Conservation (phyloP, 768 basidiomycete species). For the Tylopilus sp. region DNA sequence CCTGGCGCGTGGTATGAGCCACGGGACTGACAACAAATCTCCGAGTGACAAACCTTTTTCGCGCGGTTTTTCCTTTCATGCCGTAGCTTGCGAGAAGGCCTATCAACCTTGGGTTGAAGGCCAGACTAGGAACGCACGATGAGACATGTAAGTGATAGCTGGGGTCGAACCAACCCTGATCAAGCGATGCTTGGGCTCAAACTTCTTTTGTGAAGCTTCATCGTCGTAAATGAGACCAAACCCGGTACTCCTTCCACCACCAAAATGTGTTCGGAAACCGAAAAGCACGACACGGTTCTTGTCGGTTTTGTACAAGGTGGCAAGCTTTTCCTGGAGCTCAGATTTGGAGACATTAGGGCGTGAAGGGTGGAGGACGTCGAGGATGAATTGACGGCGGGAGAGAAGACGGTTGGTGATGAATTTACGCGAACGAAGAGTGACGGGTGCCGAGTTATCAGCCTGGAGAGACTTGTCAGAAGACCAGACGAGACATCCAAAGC, state of each 20-base stretch:
- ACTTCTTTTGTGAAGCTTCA: slow-evolving; percentile 91
- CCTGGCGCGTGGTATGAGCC: slow-evolving; percentile 42
- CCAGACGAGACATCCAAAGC: slow-evolving; percentile 20
- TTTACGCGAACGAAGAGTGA: slow-evolving; percentile 97
- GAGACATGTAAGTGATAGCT: neutral
- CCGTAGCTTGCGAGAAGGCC: slow-evolving; percentile 93
- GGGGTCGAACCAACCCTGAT: slow-evolving; percentile 67
- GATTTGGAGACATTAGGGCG: slow-evolving; percentile 91
- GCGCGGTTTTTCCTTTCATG: slow-evolving; percentile 99
- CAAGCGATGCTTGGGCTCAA: slow-evolving; percentile 94
- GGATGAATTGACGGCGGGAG: slow-evolving; percentile 91
- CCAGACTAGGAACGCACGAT: slow-evolving; percentile 49
- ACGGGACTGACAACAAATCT: neutral
- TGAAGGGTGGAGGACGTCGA: slow-evolving; percentile 94
- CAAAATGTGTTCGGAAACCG: slow-evolving; percentile 93
- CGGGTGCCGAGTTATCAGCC: slow-evolving; percentile 78
- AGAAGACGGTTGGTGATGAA: slow-evolving; percentile 99
- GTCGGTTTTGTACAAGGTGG: slow-evolving; percentile 88
- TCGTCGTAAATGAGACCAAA: slow-evolving; percentile 98
- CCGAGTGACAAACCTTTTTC: slow-evolving; percentile 76
- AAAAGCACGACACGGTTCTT: slow-evolving; percentile 90
- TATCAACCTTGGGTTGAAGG: slow-evolving; percentile 73
- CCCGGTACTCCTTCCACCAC: slow-evolving; percentile 96
- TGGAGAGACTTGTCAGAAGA: slow-evolving; percentile 31
- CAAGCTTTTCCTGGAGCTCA: slow-evolving; percentile 91